Conservation (phyloP, 345 rosid genomes). For the Ceriops zippeliana region DNA sequence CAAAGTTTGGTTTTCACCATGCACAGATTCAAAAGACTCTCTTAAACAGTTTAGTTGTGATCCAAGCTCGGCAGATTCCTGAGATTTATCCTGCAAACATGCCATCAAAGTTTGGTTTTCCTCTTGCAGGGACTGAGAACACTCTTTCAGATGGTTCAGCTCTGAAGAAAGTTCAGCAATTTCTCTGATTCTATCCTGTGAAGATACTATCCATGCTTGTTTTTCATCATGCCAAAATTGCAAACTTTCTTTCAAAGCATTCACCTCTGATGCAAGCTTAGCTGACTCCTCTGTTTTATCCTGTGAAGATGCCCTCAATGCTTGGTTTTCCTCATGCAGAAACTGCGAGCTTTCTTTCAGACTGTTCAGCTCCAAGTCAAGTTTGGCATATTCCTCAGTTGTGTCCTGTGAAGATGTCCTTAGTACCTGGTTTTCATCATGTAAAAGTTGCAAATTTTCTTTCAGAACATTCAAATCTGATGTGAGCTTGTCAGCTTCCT, state of each 20-base stretch:
- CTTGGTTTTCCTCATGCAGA: slow-evolving; percentile 23
- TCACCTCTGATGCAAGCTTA: slow-evolving; percentile 15
- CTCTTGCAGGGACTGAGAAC: slow-evolving; percentile 10
- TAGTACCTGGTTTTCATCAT: slow-evolving; percentile 17
- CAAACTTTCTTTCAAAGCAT: slow-evolving; percentile 15
- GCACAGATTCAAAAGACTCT: slow-evolving; percentile 10
- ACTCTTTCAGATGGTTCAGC: slow-evolving; percentile 13
- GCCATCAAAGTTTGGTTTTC: slow-evolving; percentile 23
- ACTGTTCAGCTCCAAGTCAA: slow-evolving; percentile 15
- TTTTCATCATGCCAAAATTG: slow-evolving; percentile 16
- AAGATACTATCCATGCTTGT: slow-evolving; percentile 9
- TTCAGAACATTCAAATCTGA: slow-evolving; percentile 19
- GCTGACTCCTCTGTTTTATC: slow-evolving; percentile 18
- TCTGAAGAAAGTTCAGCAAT: slow-evolving; percentile 11
- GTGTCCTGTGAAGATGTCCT: slow-evolving; percentile 9
- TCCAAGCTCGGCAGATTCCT: slow-evolving; percentile 10
- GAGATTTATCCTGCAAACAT: slow-evolving; percentile 10
- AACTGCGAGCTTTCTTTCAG: slow-evolving; percentile 14
- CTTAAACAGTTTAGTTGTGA: slow-evolving; percentile 16
- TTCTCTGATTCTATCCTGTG: slow-evolving; percentile 17
- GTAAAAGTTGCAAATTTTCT: slow-evolving; percentile 19
- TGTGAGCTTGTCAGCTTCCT: slow-evolving; percentile 22
- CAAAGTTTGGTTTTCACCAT: slow-evolving; percentile 15
- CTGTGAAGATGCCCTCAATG: slow-evolving; percentile 7
- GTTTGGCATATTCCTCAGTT: slow-evolving; percentile 12